Evolutionary conservation across 2,329 filamentous ascomycete species (phyloP).

Genomic region (Penicillium sp.): DNA sequence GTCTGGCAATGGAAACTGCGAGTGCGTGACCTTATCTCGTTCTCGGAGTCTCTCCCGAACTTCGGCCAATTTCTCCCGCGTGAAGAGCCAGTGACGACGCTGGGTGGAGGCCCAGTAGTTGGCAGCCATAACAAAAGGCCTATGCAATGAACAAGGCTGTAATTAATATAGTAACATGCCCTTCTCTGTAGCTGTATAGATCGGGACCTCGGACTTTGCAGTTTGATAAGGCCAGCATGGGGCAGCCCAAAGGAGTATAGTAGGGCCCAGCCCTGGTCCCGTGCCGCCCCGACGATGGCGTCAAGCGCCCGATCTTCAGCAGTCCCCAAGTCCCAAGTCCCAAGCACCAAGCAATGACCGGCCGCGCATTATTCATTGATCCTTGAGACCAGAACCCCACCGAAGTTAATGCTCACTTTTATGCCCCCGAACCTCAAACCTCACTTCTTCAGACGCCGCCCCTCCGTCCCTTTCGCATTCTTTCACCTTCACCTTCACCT

Average conservation of each 20-base stretch:
- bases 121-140: constrained; percentile 72
- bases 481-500: not conserved
- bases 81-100: constrained; percentile 87
- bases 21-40: constrained; percentile 73
- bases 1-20: constrained; percentile 82
- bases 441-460: constrained; percentile 5
- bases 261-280: constrained; percentile 41
- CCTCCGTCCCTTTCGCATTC: not conserved
- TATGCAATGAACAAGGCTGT: not conserved
- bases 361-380: constrained; percentile 43
- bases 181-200: constrained; percentile 2
- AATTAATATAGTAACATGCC: not conserved
- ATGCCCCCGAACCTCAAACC: constrained; percentile 12
- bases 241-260: constrained; percentile 38
- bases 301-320: constrained; percentile 26
- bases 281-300: constrained; percentile 37
- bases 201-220: constrained; percentile 1
- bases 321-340: constrained; percentile 8
- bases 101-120: constrained; percentile 98
- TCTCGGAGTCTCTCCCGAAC: constrained; percentile 79
- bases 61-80: constrained; percentile 76
- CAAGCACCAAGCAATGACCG: constrained; percentile 46
- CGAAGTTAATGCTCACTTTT: constrained; percentile 38
- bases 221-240: constrained; percentile 8
- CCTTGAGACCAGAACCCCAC: constrained; percentile 15